Conservation (phyloP, 495 filamentous ascomycete species). For the Bacidia rubella region DNA sequence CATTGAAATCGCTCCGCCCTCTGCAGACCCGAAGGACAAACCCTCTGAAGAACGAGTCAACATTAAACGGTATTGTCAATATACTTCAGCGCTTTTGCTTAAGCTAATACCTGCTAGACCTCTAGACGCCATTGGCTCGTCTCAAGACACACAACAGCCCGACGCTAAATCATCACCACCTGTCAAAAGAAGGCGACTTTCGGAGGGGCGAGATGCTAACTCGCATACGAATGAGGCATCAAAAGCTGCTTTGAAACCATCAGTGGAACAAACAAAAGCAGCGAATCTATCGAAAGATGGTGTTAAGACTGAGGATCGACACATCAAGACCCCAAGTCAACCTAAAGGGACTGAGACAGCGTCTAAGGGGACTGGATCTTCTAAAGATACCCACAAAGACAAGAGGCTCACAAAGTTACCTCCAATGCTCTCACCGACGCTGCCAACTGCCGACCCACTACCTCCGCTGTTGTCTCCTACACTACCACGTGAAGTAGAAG, state of each 20-base stretch:
- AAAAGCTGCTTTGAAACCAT: neutral
- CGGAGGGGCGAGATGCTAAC: neutral
- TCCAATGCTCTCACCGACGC: constrained; percentile 30
- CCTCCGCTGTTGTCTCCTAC: constrained; percentile 32
- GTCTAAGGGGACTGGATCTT: neutral
- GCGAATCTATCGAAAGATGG: too few species aligned
- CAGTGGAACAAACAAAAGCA: neutral
- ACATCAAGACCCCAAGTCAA: too few species aligned
- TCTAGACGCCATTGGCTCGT: too few species aligned
- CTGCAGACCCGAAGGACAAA: neutral
- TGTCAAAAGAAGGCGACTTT: neutral
- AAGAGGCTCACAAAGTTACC: constrained; percentile 8
- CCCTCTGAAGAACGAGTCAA: neutral
- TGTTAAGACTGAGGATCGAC: too few species aligned
- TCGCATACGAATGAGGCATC: neutral
- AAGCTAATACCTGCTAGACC: too few species aligned
- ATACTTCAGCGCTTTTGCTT: too few species aligned
- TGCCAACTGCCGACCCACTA: constrained; percentile 25
- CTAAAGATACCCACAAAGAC: neutral
- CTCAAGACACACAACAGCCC: too few species aligned
- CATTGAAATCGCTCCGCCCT: neutral
- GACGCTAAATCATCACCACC: neutral
- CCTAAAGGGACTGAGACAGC: neutral
- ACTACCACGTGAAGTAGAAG: constrained; percentile 37
- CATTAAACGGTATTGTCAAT: neutral